Base-by-base conservation (phyloP, 73 alveolate species). In the Blepharisma japonicum region DNA sequence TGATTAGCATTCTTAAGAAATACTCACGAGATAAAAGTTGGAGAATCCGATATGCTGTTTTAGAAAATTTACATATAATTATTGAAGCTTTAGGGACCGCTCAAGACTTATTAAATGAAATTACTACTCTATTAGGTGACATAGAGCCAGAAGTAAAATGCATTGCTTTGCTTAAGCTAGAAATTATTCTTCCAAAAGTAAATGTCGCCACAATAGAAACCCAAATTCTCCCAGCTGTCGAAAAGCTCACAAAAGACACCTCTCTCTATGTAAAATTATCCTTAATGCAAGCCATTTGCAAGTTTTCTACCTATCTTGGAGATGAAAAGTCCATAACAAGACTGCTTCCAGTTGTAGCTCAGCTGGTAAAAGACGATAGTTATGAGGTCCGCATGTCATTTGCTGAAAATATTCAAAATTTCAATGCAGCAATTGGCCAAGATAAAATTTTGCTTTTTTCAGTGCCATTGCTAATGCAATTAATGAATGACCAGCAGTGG, bases 11-110 rank as follows among this genome's bases (percentile, higher is more conserved):
- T 61, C 67, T 7, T 56, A 79, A 54, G 87, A 83, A 32, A 1
- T 79, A 20, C 4, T 78, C 42, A 79, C 81, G 11, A 74, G 74
- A 61, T 23, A 74, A 83, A 25, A 77, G 55, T 55, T 89, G 96
- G 96, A 72, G 96, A 53, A 68, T 89, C 8, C 77, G 92, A 68
- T 89, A 84, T 78, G 71, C 93, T 6, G 87, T 86, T 6, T 93
- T 91, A 45, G 96, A 89, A 45, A 18, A 45, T 70, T 45, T 70
- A 14, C 81, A 39, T 9, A 54, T 9, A 70, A 9, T 38, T 7
- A n/a, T 70, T n/a, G 80, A 70, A 45, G 32, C 68, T 9, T 47
- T 70, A 9, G 68, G 27, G 11, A 38, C 47, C 5, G 80, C 80
- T 14, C 20, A 18, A 45, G n/a, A 70, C 4, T 7, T 70, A n/a